phyloP scores from a whole-genome alignment of 202 grass and related monocot genomes.

The Alloteropsis angusta region DNA sequence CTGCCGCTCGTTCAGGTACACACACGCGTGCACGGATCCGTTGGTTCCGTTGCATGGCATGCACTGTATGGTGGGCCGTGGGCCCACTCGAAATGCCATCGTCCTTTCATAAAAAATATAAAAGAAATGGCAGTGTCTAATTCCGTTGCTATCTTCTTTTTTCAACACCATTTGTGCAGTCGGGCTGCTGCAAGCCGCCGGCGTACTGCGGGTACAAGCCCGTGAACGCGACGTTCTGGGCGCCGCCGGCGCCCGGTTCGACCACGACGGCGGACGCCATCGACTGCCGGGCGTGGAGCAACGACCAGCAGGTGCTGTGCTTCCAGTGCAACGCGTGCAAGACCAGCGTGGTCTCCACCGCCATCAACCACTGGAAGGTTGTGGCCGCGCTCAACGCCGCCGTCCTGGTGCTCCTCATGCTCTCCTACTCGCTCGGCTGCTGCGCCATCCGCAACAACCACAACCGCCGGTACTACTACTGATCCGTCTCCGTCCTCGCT shows the following conservation, averaged over 20 bases:
- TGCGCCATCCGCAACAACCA: conserved; percentile 52
- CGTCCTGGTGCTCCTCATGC: conserved; percentile 37
- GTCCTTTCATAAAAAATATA: no score
- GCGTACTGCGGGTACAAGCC: conserved; percentile 57
- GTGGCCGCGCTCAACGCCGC: conserved; percentile 44
- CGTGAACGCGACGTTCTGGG: conserved; percentile 65
- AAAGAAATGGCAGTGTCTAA: neutral
- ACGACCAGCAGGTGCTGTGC: conserved; percentile 58
- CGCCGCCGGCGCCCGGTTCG: conserved; percentile 8
- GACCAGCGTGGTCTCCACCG: conserved; percentile 47
- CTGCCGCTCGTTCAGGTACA: conserved; percentile 77
- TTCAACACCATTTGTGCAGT: conserved; percentile 29
- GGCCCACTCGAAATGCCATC: neutral
- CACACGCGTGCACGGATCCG: neutral
- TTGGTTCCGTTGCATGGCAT: neutral
- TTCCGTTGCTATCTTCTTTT: neutral
- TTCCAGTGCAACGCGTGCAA: conserved; percentile 79
- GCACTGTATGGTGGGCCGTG: neutral
- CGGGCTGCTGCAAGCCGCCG: conserved; percentile 86
- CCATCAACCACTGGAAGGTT: conserved; percentile 51
- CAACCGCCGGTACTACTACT: conserved; percentile 1
- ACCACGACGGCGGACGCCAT: conserved; percentile 5
- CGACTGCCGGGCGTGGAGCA: conserved; percentile 81
- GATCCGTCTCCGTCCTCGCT: neutral
- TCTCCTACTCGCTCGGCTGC: conserved; percentile 59